Evolutionary conservation across 345 rosid genomes (phyloP).

Genomic region (Salix caprea): DNA sequence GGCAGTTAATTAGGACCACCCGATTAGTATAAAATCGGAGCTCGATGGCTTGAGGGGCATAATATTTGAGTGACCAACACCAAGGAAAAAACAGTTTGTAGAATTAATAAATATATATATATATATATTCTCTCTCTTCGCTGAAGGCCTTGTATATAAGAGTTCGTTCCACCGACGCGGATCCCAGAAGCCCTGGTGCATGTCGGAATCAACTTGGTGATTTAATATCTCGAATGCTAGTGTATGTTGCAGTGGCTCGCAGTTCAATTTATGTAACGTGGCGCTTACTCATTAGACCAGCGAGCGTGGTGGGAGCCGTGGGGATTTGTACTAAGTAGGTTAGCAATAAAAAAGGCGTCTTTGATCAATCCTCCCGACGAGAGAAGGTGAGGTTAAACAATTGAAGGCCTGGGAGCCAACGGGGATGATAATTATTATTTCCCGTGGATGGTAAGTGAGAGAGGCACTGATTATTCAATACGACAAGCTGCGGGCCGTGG

Average conservation of each 20-base stretch:
- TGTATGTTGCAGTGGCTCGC: background rate
- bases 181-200: constrained; percentile 26
- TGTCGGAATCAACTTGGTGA: constrained; percentile 22
- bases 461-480: constrained; percentile 7
- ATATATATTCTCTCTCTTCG: background rate
- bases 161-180: constrained; percentile 21
- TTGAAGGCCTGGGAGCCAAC: constrained; percentile 7
- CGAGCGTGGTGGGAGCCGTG: constrained; percentile 28
- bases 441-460: constrained; percentile 6
- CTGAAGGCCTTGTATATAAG: background rate
- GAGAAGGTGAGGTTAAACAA: constrained; percentile 16
- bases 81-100: constrained; percentile 1
- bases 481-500: constrained; percentile 16
- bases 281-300: constrained; percentile 23
- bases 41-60: background rate
- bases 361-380: constrained; percentile 11
- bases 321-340: constrained; percentile 18
- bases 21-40: background rate
- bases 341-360: constrained; percentile 6
- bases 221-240: background rate
- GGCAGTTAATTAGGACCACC: background rate
- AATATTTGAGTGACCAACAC: background rate
- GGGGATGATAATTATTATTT: constrained; percentile 14
- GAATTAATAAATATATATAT: background rate
- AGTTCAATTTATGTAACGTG: constrained; percentile 19